A percentile compares a stretch with the other conserved stretches of the same genome.
Evolutionary conservation across 805 yeast species (phyloP).

Genomic region (Schizosaccharomyces pombe): DNA sequence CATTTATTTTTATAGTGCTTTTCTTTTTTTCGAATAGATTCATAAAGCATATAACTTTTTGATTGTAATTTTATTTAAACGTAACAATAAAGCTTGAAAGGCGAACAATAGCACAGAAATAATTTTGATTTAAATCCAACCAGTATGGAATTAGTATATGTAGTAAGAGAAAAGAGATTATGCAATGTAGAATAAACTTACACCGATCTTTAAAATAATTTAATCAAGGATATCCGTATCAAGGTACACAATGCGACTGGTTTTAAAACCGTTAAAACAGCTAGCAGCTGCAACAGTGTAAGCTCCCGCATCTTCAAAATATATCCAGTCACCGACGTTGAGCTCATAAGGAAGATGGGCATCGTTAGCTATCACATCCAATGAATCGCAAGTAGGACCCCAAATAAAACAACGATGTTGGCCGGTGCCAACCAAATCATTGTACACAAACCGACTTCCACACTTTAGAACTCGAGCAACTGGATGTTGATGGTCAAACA

Average conservation of each 20-base stretch:
- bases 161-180: too few relatives aligned
- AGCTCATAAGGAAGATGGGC: constrained; percentile 35
- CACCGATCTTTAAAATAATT: not conserved
- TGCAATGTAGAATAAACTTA: not conserved
- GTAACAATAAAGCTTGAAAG: too few relatives aligned
- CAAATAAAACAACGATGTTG: constrained; percentile 35
- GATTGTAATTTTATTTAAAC: too few relatives aligned
- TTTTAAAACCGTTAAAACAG: constrained; percentile 68
- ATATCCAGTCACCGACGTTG: constrained; percentile 77
- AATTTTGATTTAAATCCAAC: too few relatives aligned
- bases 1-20: too few relatives aligned
- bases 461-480: constrained; percentile 41
- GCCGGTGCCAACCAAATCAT: constrained; percentile 1
- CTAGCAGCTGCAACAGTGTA: constrained; percentile 87
- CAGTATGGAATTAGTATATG: not conserved
- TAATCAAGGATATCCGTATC: not conserved
- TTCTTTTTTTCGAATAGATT: too few relatives aligned
- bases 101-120: too few relatives aligned
- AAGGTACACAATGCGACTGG: constrained; percentile 37
- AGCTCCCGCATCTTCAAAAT: constrained; percentile 67
- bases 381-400: constrained; percentile 98
- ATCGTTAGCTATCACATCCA: constrained; percentile 50
- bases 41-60: too few relatives aligned
- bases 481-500: constrained; percentile 78
- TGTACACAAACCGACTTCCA: constrained; percentile 21